Evolutionary conservation across 108 stramenopile species (phyloP).

Genomic region (Cylindrotheca fusiformis): DNA sequence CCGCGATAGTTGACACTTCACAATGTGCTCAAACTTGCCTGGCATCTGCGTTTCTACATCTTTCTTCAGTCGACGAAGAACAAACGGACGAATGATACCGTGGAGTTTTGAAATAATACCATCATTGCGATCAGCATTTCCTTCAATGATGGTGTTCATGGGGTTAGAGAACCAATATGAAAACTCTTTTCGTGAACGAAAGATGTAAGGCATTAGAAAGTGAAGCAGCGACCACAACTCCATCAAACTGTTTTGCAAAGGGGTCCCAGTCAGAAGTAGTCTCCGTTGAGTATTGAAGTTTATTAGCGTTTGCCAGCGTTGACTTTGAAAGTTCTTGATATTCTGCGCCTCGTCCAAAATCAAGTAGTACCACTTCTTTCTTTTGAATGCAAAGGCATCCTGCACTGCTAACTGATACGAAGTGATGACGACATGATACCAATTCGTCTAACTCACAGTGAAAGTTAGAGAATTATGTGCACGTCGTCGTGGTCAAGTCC

Average conservation of each 20-base stretch:
- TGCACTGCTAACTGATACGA: constrained; percentile 97
- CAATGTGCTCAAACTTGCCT: constrained; percentile 94
- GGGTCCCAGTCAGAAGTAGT: constrained; percentile 93
- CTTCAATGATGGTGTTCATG: constrained; percentile 92
- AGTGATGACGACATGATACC: constrained; percentile 94
- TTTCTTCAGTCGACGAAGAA: constrained; percentile 93
- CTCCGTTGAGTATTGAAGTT: constrained; percentile 95
- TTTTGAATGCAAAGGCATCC: constrained; percentile 92
- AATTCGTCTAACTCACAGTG: constrained; percentile 47
- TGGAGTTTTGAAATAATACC: constrained; percentile 90
- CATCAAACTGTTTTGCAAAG: constrained; percentile 90
- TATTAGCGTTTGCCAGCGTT: constrained; percentile 99
- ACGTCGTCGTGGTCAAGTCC: too few species aligned
- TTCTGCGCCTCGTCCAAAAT: constrained; percentile 99
- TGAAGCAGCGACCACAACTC: constrained; percentile 92
- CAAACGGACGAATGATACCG: constrained; percentile 95
- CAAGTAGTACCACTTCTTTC: constrained; percentile 97
- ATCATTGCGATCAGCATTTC: constrained; percentile 66
- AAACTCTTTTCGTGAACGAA: constrained; percentile 93
- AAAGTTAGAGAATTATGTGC: constrained; percentile 15
- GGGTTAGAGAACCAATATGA: constrained; percentile 99
- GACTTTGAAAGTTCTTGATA: constrained; percentile 98
- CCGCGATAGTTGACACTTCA: constrained; percentile 90
- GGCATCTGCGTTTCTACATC: constrained; percentile 98
- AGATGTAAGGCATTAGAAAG: constrained; percentile 86